A percentile compares a stretch with the other conserved stretches of the same genome.
Conservation (phyloP, 495 filamentous ascomycete species). For the Penicillium ucsense region DNA sequence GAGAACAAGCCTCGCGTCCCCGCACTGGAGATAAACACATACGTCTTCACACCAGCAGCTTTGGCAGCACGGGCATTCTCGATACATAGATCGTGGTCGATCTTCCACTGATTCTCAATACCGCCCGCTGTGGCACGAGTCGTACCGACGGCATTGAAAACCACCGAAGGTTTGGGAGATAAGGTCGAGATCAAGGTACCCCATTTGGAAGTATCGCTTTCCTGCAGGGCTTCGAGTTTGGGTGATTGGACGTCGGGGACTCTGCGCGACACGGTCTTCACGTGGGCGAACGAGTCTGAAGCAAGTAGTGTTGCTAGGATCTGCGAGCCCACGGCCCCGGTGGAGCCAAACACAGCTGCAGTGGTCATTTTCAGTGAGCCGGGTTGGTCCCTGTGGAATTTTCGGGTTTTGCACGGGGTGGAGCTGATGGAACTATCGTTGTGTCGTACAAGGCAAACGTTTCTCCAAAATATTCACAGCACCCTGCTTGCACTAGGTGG, state of each 20-base stretch:
- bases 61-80: constrained; percentile 40
- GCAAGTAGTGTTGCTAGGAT: constrained; percentile 48
- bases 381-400: no score
- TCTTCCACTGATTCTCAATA: constrained; percentile 38
- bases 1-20: constrained; percentile 21
- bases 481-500: no score
- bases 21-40: constrained; percentile 38
- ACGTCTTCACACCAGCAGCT: constrained; percentile 37
- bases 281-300: constrained; percentile 26
- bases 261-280: constrained; percentile 51
- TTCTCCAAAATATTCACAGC: no score
- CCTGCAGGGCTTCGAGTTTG: constrained; percentile 34
- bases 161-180: constrained; percentile 26
- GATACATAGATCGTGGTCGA: constrained; percentile 41
- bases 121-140: constrained; percentile 36
- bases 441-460: no score
- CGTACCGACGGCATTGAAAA: constrained; percentile 41
- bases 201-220: constrained; percentile 28
- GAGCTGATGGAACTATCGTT: no score
- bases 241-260: constrained; percentile 32
- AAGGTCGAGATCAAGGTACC: constrained; percentile 19
- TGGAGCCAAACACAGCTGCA: constrained; percentile 45
- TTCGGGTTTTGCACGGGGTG: no score
- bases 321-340: constrained; percentile 46
- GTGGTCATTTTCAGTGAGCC: constrained; percentile 18